Conservation (phyloP, 306 rosid species). For the Fragaria ananassa region DNA sequence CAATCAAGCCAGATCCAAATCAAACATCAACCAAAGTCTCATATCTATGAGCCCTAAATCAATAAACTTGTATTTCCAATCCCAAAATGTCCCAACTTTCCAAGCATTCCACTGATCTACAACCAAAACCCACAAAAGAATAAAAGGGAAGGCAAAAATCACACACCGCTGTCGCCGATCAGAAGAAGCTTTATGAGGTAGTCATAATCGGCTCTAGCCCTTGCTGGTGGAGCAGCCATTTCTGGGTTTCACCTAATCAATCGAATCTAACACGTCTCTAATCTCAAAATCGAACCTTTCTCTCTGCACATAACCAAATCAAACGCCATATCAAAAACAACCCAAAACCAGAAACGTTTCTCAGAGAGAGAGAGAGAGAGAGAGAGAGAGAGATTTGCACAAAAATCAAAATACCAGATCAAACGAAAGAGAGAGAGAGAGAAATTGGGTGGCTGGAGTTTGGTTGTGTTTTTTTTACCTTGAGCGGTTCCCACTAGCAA, state of each 20-base stretch:
- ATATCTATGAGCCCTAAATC: not conserved
- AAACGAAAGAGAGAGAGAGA: constrained; percentile 31
- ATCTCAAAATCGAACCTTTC: constrained; percentile 6
- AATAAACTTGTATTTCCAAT: not conserved
- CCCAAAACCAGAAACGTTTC: not conserved
- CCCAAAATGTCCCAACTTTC: constrained; percentile 8
- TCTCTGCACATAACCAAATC: constrained; percentile 17
- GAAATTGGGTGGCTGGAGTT: not conserved
- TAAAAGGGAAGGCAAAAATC: no score
- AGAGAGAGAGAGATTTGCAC: not conserved
- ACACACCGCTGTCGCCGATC: constrained; percentile 93
- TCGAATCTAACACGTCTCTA: constrained; percentile 10
- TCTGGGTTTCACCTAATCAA: constrained; percentile 13
- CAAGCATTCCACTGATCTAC: not conserved
- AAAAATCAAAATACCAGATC: constrained; percentile 28
- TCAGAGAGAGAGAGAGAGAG: constrained; percentile 16
- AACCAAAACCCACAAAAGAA: not conserved
- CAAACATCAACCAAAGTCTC: not conserved
- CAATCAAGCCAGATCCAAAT: constrained; percentile 22
- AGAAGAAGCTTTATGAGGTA: constrained; percentile 88
- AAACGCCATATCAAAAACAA: not conserved
- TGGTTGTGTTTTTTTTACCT: not conserved
- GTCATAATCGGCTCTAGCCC: constrained; percentile 99
- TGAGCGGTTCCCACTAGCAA: constrained; percentile 26
- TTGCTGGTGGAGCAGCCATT: constrained; percentile 99